Base-by-base conservation (phyloP, 208 protist species). In the Acanthamoeba rhysodes region DNA sequence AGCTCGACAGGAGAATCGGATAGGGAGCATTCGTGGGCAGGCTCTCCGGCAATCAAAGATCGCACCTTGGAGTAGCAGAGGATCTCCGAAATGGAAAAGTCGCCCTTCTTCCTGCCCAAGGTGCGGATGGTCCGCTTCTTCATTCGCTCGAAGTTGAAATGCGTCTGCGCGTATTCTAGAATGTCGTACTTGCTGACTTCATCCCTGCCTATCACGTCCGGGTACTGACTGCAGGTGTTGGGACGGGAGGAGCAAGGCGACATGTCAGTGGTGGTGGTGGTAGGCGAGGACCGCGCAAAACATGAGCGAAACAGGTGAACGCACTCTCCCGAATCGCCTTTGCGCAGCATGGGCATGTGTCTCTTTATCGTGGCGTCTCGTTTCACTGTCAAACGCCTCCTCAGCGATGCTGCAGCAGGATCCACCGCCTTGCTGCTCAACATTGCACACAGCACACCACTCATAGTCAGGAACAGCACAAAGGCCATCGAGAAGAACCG, bases 131-230 rank as follows among this genome's bases (percentile, higher is more conserved):
- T 41, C 29, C 48, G n/a, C 45, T 84, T 90, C 84, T 90, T 90
- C 48, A 29, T 7, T 18, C 84, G 74, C 45, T 84, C 74, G 22
- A 84, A 53, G 74, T 84, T 84, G 22, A 84, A 84, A 41, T 84
- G 20, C 12, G 14, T 12, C 7, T 37, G 34, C 8, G 74, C 74
- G 74, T 84, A 84, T 16, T 84, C 74, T 10, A 55, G 9, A 22
- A 84, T 53, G 37, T 45, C 29, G 74, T 84, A 84, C 74, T 53
- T 45, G 45, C 14, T 12, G 9, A 29, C 29, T 10, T 55, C 74
- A 12, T 84, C 74, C 74, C 29, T 50, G 74, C 20, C 32, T 20
- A 84, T 53, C 20, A 84, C 29, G n/a, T 84, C 41, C 16, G 74
- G 74, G 29, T 45, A n/a, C 41, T 84, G n/a, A n/a, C 74, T 84